Conservation (phyloP, 805 yeast species). For the Sungouiella blattae region DNA sequence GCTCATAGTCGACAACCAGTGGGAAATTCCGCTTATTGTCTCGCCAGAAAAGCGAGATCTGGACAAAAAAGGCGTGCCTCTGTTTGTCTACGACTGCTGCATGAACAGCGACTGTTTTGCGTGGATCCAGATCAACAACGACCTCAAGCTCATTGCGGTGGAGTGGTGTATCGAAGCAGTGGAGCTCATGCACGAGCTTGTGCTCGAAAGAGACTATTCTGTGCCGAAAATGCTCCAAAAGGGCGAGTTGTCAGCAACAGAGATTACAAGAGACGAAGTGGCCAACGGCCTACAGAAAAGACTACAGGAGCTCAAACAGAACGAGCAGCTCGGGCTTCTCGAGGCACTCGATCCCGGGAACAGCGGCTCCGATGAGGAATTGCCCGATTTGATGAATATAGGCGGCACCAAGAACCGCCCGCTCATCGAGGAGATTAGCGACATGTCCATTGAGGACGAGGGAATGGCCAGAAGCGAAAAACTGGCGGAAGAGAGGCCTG, state of each 20-base stretch:
- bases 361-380: conserved; percentile 12
- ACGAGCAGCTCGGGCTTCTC: conserved; percentile 42
- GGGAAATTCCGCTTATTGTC: conserved; percentile 83
- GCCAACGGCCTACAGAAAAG: conserved; percentile 34
- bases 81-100: conserved; percentile 77
- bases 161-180: conserved; percentile 86
- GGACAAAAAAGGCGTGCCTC: conserved; percentile 68
- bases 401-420: conserved; percentile 29
- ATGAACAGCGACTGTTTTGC: conserved; percentile 59
- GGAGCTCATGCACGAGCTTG: conserved; percentile 48
- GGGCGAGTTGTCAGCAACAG: conserved; percentile 53
- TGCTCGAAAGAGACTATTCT: conserved; percentile 59
- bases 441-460: conserved; percentile 15
- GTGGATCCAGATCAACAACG: conserved; percentile 57
- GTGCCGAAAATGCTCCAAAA: conserved; percentile 72
- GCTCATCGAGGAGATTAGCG: conserved; percentile 54
- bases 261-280: conserved; percentile 43
- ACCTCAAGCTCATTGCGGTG: conserved; percentile 60
- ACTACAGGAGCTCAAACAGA: conserved; percentile 31
- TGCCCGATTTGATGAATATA: conserved; percentile 31
- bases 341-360: conserved; percentile 31
- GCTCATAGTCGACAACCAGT: conserved; percentile 61
- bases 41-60: conserved; percentile 51
- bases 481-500: no score
- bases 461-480: no score